phyloP scores from a whole-genome alignment of 1,284 basidiomycete species.

The Puccinia novopanici region DNA sequence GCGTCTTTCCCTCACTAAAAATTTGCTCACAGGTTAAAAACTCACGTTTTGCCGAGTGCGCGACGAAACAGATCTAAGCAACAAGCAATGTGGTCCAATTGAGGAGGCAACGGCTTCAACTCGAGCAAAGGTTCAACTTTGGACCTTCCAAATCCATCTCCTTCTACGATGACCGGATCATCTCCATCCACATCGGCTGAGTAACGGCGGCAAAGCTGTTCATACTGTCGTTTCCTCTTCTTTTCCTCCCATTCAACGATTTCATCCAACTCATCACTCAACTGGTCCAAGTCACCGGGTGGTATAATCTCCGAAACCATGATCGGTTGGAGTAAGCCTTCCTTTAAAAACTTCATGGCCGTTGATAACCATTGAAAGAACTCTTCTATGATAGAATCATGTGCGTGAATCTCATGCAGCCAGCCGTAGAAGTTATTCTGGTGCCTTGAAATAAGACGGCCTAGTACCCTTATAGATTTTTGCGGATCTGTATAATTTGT shows the following conservation, averaged over 20 bases:
- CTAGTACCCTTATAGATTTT: slow-evolving; percentile 43
- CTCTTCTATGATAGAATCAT: slow-evolving; percentile 55
- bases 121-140: slow-evolving; percentile 50
- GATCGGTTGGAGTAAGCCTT: slow-evolving; percentile 44
- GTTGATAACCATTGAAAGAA: slow-evolving; percentile 54
- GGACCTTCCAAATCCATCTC: slow-evolving; percentile 52
- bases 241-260: slow-evolving; percentile 38
- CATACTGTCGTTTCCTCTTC: slow-evolving; percentile 47
- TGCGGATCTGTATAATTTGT: slow-evolving; percentile 48
- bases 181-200: slow-evolving; percentile 53
- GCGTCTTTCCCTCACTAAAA: neutral
- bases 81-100: slow-evolving; percentile 33
- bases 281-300: slow-evolving; percentile 43
- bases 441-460: slow-evolving; percentile 37
- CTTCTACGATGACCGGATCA: slow-evolving; percentile 54
- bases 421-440: slow-evolving; percentile 42
- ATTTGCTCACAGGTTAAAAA: neutral
- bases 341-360: slow-evolving; percentile 39
- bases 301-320: slow-evolving; percentile 46
- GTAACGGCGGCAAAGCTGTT: slow-evolving; percentile 47
- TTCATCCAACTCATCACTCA: slow-evolving; percentile 39
- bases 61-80: slow-evolving; percentile 39
- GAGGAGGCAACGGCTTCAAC: slow-evolving; percentile 31
- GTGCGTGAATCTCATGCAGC: slow-evolving; percentile 36
- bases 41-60: slow-evolving; percentile 35